Evolutionary conservation across 1,284 basidiomycete species (phyloP).

Genomic region (Agaricales sp.): DNA sequence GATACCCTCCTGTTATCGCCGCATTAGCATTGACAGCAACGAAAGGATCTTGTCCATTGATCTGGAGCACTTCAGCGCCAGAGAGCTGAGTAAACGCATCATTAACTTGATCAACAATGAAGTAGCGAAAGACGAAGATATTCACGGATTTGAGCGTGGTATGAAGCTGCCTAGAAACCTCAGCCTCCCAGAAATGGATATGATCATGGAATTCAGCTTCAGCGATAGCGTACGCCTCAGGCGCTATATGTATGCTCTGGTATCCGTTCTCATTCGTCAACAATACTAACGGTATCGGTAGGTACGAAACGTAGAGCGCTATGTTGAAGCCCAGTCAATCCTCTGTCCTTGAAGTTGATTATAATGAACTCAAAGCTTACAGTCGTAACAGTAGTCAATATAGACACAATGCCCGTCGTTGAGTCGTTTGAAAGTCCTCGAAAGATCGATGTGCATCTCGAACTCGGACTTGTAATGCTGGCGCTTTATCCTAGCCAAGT

Average conservation of each 20-base stretch:
- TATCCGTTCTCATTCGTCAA: neutral
- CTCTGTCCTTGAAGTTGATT: neutral
- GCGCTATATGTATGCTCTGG: slow-evolving; percentile 1
- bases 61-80: neutral
- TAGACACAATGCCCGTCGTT: slow-evolving; percentile 3
- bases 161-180: slow-evolving; percentile 21
- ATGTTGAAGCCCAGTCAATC: neutral
- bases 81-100: neutral
- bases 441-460: neutral
- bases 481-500: neutral
- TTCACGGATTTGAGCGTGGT: slow-evolving; percentile 23
- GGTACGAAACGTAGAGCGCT: neutral
- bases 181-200: slow-evolving; percentile 25
- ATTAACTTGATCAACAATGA: neutral
- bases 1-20: slow-evolving; percentile 1
- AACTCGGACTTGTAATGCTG: slow-evolving; percentile 1
- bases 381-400: slow-evolving; percentile 1
- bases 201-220: slow-evolving; percentile 26
- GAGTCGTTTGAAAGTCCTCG: neutral
- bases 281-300: neutral
- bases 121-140: neutral
- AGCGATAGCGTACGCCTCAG: slow-evolving; percentile 8
- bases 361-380: neutral
- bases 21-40: slow-evolving; percentile 2
- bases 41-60: neutral